Percentiles rank a stretch among this genome's conserved stretches.
These are phyloP conservation scores for Hydrangea macrophylla DNA, from an alignment of 148 eudicot species.

Conservation along the genomic window DNA sequence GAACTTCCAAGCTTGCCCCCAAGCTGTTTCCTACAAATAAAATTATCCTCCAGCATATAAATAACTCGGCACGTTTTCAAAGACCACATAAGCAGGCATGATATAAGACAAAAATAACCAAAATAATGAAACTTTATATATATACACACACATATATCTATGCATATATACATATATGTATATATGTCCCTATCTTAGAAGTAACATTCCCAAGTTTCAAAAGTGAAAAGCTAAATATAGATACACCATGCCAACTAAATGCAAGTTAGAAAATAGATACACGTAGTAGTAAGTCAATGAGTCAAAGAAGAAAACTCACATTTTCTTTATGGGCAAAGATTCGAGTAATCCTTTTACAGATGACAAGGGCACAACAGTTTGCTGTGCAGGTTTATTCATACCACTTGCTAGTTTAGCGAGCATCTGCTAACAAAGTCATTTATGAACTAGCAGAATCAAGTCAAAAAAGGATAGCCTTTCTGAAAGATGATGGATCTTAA, in stretches of 20 bases:
- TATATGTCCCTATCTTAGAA: too few relatives aligned
- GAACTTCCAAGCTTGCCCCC: constrained; percentile 96
- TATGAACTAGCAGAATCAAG: constrained; percentile 2
- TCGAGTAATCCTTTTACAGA: constrained; percentile 71
- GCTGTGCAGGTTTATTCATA: constrained; percentile 97
- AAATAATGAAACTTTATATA: background rate
- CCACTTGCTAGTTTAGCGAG: constrained; percentile 92
- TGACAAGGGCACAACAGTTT: constrained; percentile 74
- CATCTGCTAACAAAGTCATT: constrained; percentile 46
- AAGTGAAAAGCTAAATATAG: background rate
- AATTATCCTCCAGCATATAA: constrained; percentile 2
- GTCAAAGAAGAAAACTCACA: constrained; percentile 42
- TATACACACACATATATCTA: background rate
- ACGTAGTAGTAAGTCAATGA: background rate
- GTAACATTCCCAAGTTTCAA: background rate
- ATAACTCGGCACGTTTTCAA: background rate
- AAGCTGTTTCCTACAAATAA: constrained; percentile 79
- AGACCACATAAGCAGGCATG: background rate
- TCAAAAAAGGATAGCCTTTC: background rate
- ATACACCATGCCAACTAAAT: background rate
- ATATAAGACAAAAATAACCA: background rate
- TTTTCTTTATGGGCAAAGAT: constrained; percentile 85
- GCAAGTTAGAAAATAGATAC: background rate
- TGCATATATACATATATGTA: too few relatives aligned
- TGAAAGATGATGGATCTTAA: constrained; percentile 6